Percentiles rank a stretch among this genome's conserved stretches.
Evolutionary conservation across 1,139 yeast species (phyloP).

Genomic region (Yamadazyma membranifaciens): DNA sequence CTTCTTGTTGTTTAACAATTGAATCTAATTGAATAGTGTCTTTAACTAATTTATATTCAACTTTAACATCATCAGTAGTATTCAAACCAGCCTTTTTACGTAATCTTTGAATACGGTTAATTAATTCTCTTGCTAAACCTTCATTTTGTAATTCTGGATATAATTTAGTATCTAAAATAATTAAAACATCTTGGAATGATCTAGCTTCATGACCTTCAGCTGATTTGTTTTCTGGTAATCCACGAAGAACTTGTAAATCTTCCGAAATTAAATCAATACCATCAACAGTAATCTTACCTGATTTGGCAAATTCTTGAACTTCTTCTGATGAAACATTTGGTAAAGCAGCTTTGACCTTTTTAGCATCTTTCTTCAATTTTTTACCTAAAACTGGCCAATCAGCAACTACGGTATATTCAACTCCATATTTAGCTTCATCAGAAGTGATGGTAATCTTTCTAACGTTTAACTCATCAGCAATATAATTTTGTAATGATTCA

Average conservation of each 20-base stretch:
- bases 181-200: slow-evolving; percentile 83
- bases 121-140: slow-evolving; percentile 93
- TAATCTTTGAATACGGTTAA: slow-evolving; percentile 95
- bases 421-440: slow-evolving; percentile 90
- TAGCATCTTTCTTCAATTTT: slow-evolving; percentile 91
- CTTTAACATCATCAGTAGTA: slow-evolving; percentile 91
- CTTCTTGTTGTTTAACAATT: slow-evolving; percentile 65
- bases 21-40: slow-evolving; percentile 70
- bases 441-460: slow-evolving; percentile 84
- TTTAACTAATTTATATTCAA: slow-evolving; percentile 69
- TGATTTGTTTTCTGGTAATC: slow-evolving; percentile 65
- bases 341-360: slow-evolving; percentile 90
- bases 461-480: slow-evolving; percentile 87
- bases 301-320: slow-evolving; percentile 70
- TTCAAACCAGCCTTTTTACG: slow-evolving; percentile 95
- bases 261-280: slow-evolving; percentile 86
- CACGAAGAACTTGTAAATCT: slow-evolving; percentile 88
- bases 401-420: slow-evolving; percentile 90
- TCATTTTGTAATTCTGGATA: slow-evolving; percentile 89
- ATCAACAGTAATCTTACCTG: slow-evolving; percentile 79
- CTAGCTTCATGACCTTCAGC: slow-evolving; percentile 79
- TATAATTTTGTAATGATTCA: slow-evolving; percentile 72
- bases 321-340: slow-evolving; percentile 79
- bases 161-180: slow-evolving; percentile 83
- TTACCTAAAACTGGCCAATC: slow-evolving; percentile 99